These are phyloP conservation scores for Phytophthora foliorum DNA, from an alignment of 352 stramenopile species.

Conservation along the genomic window DNA sequence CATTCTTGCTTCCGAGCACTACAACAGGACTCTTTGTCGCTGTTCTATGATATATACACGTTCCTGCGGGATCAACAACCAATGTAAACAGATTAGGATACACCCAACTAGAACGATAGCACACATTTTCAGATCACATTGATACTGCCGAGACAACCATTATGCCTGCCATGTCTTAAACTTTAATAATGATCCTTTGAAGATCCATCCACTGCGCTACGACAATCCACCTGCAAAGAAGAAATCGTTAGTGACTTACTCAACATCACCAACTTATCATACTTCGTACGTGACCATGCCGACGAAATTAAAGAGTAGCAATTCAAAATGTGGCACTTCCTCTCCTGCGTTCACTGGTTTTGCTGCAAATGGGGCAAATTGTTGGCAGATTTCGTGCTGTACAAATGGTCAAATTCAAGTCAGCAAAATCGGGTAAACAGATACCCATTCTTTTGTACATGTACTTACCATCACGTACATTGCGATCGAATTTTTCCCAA, in stretches of 20 bases:
- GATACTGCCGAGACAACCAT: background rate
- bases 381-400: slow-evolving; percentile 70
- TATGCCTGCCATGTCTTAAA: slow-evolving; percentile 8
- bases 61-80: no score
- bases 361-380: slow-evolving; percentile 57
- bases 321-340: slow-evolving; percentile 29
- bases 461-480: slow-evolving; percentile 75
- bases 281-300: slow-evolving; percentile 39
- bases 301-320: slow-evolving; percentile 61
- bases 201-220: slow-evolving; percentile 41
- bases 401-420: background rate
- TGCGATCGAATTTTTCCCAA: slow-evolving; percentile 81
- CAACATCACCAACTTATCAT: no score
- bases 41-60: slow-evolving; percentile 20
- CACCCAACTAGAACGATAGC: background rate
- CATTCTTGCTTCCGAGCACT: slow-evolving; percentile 5
- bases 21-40: slow-evolving; percentile 28
- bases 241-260: background rate
- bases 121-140: background rate
- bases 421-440: background rate
- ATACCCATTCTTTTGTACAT: background rate
- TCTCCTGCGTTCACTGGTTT: slow-evolving; percentile 27
- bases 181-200: slow-evolving; percentile 27
- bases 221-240: slow-evolving; percentile 31
- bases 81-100: slow-evolving; percentile 18